A percentile compares a stretch with the other conserved stretches of the same genome.
These are phyloP conservation scores for Xylaria scruposa DNA, from an alignment of 495 filamentous ascomycete genomes.

Conservation along the genomic window DNA sequence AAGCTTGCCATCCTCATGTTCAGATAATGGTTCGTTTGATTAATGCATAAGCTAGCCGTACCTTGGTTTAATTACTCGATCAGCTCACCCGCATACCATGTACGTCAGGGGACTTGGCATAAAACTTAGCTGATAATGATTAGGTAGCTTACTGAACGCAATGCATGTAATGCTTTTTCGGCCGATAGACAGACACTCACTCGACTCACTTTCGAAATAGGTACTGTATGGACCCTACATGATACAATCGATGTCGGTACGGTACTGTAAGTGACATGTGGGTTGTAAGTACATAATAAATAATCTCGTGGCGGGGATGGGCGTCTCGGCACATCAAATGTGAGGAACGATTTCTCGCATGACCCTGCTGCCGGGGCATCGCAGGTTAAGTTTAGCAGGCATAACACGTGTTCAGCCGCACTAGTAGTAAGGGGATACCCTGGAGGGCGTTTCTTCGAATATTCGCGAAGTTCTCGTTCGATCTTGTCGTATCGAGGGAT, in stretches of 20 bases:
- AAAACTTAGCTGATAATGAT: background rate
- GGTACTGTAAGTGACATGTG: background rate
- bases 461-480: background rate
- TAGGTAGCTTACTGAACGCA: background rate
- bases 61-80: slow-evolving; percentile 1
- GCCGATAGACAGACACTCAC: background rate
- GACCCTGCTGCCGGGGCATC: background rate
- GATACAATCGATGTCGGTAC: background rate
- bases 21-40: background rate
- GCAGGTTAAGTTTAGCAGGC: background rate
- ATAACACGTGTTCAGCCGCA: slow-evolving; percentile 25
- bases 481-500: background rate
- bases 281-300: background rate
- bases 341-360: slow-evolving; percentile 1
- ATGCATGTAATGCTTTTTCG: background rate
- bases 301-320: background rate
- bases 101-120: background rate
- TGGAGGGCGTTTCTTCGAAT: background rate
- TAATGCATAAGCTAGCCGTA: background rate
- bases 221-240: background rate
- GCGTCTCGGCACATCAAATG: slow-evolving; percentile 10
- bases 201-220: background rate
- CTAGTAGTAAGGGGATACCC: background rate
- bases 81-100: background rate
- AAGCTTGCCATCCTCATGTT: background rate